Evolutionary conservation across 225 moss, liverwort and hornwort species (phyloP), one percentile per base, ranked within the genome.

Genomic region (Pseudisothecium myosuroides): DNA sequence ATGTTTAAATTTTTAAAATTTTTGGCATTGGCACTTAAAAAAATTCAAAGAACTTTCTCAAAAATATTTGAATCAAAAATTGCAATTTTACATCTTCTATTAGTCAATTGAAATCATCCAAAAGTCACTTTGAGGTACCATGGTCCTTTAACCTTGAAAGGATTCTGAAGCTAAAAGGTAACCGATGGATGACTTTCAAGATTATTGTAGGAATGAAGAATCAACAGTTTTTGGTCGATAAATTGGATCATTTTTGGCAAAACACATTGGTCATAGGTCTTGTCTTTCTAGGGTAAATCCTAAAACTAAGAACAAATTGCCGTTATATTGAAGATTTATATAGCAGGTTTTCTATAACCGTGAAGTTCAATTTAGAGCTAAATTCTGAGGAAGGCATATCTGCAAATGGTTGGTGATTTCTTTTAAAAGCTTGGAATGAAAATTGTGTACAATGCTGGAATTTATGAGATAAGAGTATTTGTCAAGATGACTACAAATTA

Each of bases 321-420:
- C n/a, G 2, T 73, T 17, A 47, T 2, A 3, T 2, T 3, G 1
- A 0, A 43, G 43, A 72, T 43, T 72, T 43, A 10, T 27, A 2
- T 9, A 27, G 0, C 2, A 72, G 0, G 17, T 17, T 47, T 29
- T 0, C 4, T 47, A 47, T 29, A 1, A 29, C 2, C 1, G 0
- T 74, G 11, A 31, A 47, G 6, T 74, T 31, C 1, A 0, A 39
- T 24, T 8, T 0, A 71, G 3, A 39, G 24, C 26, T 39, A 74
- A 47, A 17, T 28, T 47, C 0, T 29, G 2, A 10, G 0, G 11
- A 47, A 47, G 29, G 11, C 0, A 1, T 29, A 8, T 18, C 0
- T 74, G 2, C 4, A 74, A 18, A 47, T 0, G 0, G 4, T 47
- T 47, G 17, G 6, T 47, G 11, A 74, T 18, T 29, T 47, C 47